phyloP scores from a whole-genome alignment of 2,329 filamentous ascomycete species.

The Colletotrichum eremochloae region DNA sequence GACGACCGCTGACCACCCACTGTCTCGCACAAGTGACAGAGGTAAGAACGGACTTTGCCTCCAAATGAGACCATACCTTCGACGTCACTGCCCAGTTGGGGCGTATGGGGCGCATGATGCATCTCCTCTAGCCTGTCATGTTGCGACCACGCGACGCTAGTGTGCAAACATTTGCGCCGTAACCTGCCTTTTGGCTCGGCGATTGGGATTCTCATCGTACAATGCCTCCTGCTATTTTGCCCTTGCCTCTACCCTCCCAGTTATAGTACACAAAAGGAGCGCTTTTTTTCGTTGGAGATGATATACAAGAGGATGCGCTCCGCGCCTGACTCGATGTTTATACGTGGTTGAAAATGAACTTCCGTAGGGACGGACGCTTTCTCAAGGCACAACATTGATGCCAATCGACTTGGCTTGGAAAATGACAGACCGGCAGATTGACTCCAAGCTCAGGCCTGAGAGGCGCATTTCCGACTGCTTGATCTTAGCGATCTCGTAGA shows the following conservation, averaged over 20 bases:
- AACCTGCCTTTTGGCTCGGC: slow-evolving; percentile 21
- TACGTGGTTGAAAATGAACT: slow-evolving; percentile 23
- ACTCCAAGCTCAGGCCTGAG: slow-evolving; percentile 78
- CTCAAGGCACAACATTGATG: slow-evolving; percentile 75
- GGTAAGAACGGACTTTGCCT: slow-evolving; percentile 27
- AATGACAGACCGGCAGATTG: slow-evolving; percentile 80
- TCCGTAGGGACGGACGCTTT: slow-evolving; percentile 7
- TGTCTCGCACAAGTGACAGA: slow-evolving; percentile 2
- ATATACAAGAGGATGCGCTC: slow-evolving; percentile 37
- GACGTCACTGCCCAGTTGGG: slow-evolving; percentile 17
- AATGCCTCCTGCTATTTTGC: slow-evolving; percentile 25
- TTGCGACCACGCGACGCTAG: slow-evolving; percentile 28
- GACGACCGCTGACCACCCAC: slow-evolving; percentile 8
- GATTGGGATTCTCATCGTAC: slow-evolving; percentile 36
- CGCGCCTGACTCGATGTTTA: slow-evolving; percentile 36
- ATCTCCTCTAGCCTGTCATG: slow-evolving; percentile 4
- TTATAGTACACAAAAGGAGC: slow-evolving; percentile 35
- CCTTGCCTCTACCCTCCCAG: slow-evolving; percentile 13
- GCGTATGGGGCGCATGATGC: slow-evolving; percentile 10
- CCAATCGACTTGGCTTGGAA: slow-evolving; percentile 82
- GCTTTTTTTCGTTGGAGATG: slow-evolving; percentile 28
- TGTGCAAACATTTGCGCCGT: slow-evolving; percentile 12
- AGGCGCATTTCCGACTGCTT: slow-evolving; percentile 85
- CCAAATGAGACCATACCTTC: slow-evolving; percentile 16
- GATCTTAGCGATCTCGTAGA: slow-evolving; percentile 98